A percentile compares a stretch with the other conserved stretches of the same genome.
phyloP scores from a whole-genome alignment of 768 basidiomycete species.

The Suillus placidus region DNA sequence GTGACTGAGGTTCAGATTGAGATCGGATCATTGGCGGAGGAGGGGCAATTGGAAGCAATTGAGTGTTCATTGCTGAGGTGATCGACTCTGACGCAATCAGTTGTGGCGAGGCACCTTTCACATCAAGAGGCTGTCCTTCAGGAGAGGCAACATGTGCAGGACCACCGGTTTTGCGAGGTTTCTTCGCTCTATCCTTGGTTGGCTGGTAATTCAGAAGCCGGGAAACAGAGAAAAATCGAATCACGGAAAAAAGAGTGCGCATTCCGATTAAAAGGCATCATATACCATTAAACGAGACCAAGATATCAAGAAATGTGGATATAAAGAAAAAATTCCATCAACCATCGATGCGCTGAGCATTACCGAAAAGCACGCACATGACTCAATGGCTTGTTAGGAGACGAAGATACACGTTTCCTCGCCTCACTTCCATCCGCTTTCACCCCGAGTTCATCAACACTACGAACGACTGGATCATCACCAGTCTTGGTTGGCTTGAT shows the following conservation, averaged over 20 bases:
- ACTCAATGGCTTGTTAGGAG: slow-evolving; percentile 68
- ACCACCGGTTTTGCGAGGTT: slow-evolving; percentile 52
- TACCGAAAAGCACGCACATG: slow-evolving; percentile 87
- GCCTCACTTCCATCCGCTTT: slow-evolving; percentile 41
- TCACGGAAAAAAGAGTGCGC: slow-evolving; percentile 22
- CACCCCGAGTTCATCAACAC: slow-evolving; percentile 44
- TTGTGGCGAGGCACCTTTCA: neutral
- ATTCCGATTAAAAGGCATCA: slow-evolving; percentile 29
- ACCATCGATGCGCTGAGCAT: slow-evolving; percentile 52
- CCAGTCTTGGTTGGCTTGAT: slow-evolving; percentile 53
- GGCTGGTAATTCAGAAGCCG: slow-evolving; percentile 48
- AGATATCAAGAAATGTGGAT: slow-evolving; percentile 9
- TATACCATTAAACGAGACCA: slow-evolving; percentile 36
- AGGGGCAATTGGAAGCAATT: slow-evolving; percentile 6
- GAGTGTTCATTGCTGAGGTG: neutral
- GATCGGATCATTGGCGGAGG: neutral
- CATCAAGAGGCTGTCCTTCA: slow-evolving; percentile 1
- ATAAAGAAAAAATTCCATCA: slow-evolving; percentile 31
- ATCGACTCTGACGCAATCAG: neutral
- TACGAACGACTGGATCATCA: slow-evolving; percentile 39
- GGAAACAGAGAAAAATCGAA: slow-evolving; percentile 21
- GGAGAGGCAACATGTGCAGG: slow-evolving; percentile 20
- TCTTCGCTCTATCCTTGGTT: slow-evolving; percentile 73
- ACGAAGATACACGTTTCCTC: slow-evolving; percentile 34
- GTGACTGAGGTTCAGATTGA: slow-evolving; percentile 7